phyloP scores from a whole-genome alignment of 2,329 filamentous ascomycete genomes.

The Pseudogymnoascus sp. region DNA sequence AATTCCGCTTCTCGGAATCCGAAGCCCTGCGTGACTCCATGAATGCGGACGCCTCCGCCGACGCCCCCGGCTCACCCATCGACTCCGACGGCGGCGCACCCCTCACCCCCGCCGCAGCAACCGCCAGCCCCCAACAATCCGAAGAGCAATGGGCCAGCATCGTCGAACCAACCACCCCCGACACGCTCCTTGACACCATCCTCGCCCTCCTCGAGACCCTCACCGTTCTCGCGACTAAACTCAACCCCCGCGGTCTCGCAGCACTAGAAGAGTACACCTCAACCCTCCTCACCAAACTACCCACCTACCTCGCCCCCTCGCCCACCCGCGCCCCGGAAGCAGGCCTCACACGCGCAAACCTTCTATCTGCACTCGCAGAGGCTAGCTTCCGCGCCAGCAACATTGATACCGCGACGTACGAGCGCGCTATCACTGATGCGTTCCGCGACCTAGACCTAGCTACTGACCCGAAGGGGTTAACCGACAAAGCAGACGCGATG shows the following conservation, averaged over 20 bases:
- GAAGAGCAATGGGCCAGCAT: slow-evolving; percentile 58
- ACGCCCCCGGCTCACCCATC: slow-evolving; percentile 27
- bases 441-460: slow-evolving; percentile 36
- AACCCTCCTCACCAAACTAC: slow-evolving; percentile 43
- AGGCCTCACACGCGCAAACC: slow-evolving; percentile 46
- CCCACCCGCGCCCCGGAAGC: slow-evolving; percentile 42
- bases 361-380: slow-evolving; percentile 48
- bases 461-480: slow-evolving; percentile 39
- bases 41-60: slow-evolving; percentile 16
- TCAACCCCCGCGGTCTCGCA: slow-evolving; percentile 37
- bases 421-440: slow-evolving; percentile 34
- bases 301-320: slow-evolving; percentile 38
- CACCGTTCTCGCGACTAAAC: slow-evolving; percentile 38
- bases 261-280: slow-evolving; percentile 50
- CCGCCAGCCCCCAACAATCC: slow-evolving; percentile 5
- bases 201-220: slow-evolving; percentile 53
- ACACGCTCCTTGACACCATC: slow-evolving; percentile 59
- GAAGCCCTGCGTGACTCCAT: slow-evolving; percentile 28
- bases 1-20: slow-evolving; percentile 38
- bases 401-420: slow-evolving; percentile 46
- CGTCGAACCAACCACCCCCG: slow-evolving; percentile 57
- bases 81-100: slow-evolving; percentile 29
- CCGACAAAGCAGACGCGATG: slow-evolving; percentile 49
- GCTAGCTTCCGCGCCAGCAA: slow-evolving; percentile 45
- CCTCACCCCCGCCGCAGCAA: slow-evolving; percentile 12